Percentiles rank a stretch among this genome's conserved stretches.
Conservation (phyloP, 106 monocot species). For the Acorus calamus region DNA sequence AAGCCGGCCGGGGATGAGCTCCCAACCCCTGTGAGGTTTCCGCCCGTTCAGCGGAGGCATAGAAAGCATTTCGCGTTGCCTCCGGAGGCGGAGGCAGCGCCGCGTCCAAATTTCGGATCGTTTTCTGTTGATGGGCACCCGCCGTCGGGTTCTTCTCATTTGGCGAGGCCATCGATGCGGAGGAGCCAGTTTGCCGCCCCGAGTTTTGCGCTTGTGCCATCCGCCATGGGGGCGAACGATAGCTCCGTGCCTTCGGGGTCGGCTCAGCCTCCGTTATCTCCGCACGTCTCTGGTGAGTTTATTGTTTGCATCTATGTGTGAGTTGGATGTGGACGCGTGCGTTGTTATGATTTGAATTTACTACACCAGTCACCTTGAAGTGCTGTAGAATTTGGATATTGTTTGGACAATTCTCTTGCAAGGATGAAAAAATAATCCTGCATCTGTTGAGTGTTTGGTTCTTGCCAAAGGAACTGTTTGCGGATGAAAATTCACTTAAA, state of each 20-base stretch:
- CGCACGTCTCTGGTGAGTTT: constrained; percentile 46
- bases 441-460: no score
- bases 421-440: no score
- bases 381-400: no score
- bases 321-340: neutral
- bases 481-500: no score
- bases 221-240: constrained; percentile 27
- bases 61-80: constrained; percentile 8
- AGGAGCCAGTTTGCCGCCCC: constrained; percentile 14
- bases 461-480: no score
- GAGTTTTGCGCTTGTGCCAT: constrained; percentile 16
- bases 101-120: constrained; percentile 17
- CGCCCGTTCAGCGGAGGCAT: constrained; percentile 10
- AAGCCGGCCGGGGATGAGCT: constrained; percentile 2
- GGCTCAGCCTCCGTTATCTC: constrained; percentile 45
- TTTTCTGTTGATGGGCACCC: constrained; percentile 7
- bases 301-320: neutral
- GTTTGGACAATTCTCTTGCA: no score
- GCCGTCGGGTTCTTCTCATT: constrained; percentile 17
- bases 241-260: constrained; percentile 35
- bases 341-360: neutral
- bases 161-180: constrained; percentile 12
- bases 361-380: no score
- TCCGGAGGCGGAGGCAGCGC: neutral
- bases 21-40: constrained; percentile 10